Percentiles rank a stretch among this genome's conserved stretches.
phyloP scores from a whole-genome alignment of 1,284 basidiomycete genomes.

The Cutaneotrichosporon sp. region DNA sequence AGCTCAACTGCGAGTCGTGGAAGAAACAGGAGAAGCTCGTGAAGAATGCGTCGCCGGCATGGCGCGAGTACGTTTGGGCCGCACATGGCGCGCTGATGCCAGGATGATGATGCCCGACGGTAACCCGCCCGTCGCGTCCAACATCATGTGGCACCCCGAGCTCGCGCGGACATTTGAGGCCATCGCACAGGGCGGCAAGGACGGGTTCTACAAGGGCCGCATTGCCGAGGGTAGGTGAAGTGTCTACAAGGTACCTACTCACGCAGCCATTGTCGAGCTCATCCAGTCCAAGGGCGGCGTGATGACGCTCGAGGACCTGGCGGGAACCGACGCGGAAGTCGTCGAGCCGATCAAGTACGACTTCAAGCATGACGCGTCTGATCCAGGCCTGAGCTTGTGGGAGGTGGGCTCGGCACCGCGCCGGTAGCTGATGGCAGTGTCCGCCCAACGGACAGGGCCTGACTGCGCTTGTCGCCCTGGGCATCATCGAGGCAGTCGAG shows the following conservation, averaged over 20 bases:
- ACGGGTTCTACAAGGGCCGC: slow-evolving; percentile 86
- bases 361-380: slow-evolving; percentile 55
- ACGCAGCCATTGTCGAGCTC: slow-evolving; percentile 69
- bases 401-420: slow-evolving; percentile 66
- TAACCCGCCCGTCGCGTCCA: slow-evolving; percentile 55
- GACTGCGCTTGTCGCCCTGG: slow-evolving; percentile 83
- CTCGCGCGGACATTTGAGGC: slow-evolving; percentile 76
- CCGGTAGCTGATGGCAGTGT: slow-evolving; percentile 58
- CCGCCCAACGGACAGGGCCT: slow-evolving; percentile 93
- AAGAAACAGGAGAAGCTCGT: slow-evolving; percentile 66
- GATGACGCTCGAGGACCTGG: slow-evolving; percentile 81
- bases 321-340: slow-evolving; percentile 65
- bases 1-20: slow-evolving; percentile 67
- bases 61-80: slow-evolving; percentile 50
- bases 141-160: slow-evolving; percentile 70
- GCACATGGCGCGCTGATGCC: not conserved
- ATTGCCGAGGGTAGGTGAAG: slow-evolving; percentile 53
- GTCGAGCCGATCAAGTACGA: slow-evolving; percentile 80
- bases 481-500: slow-evolving; percentile 82
- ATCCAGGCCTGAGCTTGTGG: slow-evolving; percentile 53
- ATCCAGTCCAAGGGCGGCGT: slow-evolving; percentile 71
- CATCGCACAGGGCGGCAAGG: slow-evolving; percentile 71
- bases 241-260: slow-evolving; percentile 30
- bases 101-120: slow-evolving; percentile 46
- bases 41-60: slow-evolving; percentile 73